A percentile compares a stretch with the other conserved stretches of the same genome.
These are phyloP conservation scores for Cyberlindnera suaveolens DNA, from an alignment of 805 yeast species.

Conservation along the genomic window DNA sequence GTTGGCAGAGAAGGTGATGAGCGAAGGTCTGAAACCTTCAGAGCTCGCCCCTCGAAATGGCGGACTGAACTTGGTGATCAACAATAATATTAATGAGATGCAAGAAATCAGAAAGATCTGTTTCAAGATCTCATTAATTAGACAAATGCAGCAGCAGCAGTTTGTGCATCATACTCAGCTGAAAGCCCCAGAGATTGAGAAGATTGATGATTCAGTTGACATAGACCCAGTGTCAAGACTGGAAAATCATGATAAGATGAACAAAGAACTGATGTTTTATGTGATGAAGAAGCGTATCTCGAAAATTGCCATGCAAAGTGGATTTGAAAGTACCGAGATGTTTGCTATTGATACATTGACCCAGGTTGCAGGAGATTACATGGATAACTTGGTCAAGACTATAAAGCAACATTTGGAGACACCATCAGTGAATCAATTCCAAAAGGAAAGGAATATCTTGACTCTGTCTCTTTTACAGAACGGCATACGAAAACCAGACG, in stretches of 20 bases:
- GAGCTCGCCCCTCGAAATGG: conserved; percentile 36
- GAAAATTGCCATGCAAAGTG: conserved; percentile 83
- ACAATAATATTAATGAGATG: conserved; percentile 66
- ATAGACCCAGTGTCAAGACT: conserved; percentile 79
- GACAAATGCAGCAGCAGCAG: conserved; percentile 85
- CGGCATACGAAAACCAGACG: conserved; percentile 78
- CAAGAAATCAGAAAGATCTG: conserved; percentile 86
- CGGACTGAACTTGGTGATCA: conserved; percentile 57
- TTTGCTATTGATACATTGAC: conserved; percentile 74
- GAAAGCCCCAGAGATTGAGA: conserved; percentile 60
- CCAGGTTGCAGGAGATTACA: conserved; percentile 75
- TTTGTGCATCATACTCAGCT: conserved; percentile 69
- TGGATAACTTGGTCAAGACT: conserved; percentile 67
- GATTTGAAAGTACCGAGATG: conserved; percentile 80
- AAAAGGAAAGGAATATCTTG: conserved; percentile 41
- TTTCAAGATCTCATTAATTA: conserved; percentile 77
- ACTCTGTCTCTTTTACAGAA: conserved; percentile 68
- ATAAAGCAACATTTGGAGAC: conserved; percentile 69
- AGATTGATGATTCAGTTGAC: conserved; percentile 56
- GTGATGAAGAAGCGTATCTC: conserved; percentile 66
- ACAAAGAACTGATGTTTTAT: conserved; percentile 54
- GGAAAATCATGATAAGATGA: conserved; percentile 57
- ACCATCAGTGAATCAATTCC: conserved; percentile 29
- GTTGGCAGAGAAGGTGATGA: conserved; percentile 33
- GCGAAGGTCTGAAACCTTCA: conserved; percentile 32